These are phyloP conservation scores for Manihot esculenta DNA, from an alignment of 441 rosid species.

Conservation along the genomic window DNA sequence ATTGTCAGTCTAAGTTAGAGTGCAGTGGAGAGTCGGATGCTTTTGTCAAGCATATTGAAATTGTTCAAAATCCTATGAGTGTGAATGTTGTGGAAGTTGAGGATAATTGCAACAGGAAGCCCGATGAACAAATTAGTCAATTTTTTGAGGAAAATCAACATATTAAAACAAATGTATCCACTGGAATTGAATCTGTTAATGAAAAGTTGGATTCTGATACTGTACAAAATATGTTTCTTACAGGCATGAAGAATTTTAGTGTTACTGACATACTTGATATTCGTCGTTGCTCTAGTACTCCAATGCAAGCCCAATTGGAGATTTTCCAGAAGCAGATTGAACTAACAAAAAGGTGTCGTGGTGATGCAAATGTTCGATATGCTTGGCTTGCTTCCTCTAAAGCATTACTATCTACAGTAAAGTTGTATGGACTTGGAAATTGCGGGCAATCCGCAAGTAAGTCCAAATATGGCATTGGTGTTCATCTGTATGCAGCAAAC, in stretches of 20 bases:
- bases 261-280: constrained; percentile 47
- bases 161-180: constrained; percentile 4
- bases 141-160: constrained; percentile 32
- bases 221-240: constrained; percentile 51
- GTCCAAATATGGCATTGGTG: constrained; percentile 67
- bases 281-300: constrained; percentile 43
- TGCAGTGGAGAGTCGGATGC: constrained; percentile 77
- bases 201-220: constrained; percentile 42
- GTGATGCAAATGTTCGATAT: constrained; percentile 72
- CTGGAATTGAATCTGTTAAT: constrained; percentile 17
- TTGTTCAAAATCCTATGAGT: constrained; percentile 36
- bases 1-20: constrained; percentile 58
- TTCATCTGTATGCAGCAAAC: constrained; percentile 71
- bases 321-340: constrained; percentile 80
- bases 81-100: constrained; percentile 34
- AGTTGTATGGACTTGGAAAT: constrained; percentile 65
- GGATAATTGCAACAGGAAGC: constrained; percentile 46
- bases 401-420: constrained; percentile 40
- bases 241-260: constrained; percentile 46
- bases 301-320: constrained; percentile 52
- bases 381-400: constrained; percentile 91
- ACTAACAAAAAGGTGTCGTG: constrained; percentile 61
- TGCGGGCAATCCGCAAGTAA: constrained; percentile 52
- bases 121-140: constrained; percentile 45
- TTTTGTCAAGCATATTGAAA: constrained; percentile 44